Evolutionary conservation across 2,329 filamentous ascomycete genomes (phyloP).

Genomic region (Neoscytalidium dimidiatum): DNA sequence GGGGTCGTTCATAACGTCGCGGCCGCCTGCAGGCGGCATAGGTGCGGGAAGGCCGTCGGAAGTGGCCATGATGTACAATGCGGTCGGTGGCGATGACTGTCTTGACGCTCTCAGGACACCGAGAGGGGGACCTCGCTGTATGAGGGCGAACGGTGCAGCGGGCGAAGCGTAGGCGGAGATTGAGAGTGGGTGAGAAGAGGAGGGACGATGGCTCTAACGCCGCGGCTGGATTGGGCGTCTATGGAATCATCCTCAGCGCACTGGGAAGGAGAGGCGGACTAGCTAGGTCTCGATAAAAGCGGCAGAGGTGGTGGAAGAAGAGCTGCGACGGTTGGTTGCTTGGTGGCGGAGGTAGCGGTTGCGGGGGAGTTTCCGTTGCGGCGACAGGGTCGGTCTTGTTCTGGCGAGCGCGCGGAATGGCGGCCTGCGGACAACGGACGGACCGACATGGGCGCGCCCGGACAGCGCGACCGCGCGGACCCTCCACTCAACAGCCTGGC

Average conservation of each 20-base stretch:
- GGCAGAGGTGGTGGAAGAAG: neutral
- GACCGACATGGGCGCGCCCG: neutral
- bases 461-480: neutral
- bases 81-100: neutral
- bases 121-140: neutral
- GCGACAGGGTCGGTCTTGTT: neutral
- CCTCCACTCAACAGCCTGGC: neutral
- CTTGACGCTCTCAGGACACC: no score
- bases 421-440: neutral
- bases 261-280: neutral
- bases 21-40: neutral
- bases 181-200: neutral
- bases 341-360: neutral
- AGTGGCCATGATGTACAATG: slow-evolving; percentile 8
- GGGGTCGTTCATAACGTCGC: slow-evolving; percentile 61
- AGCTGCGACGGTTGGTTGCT: neutral
- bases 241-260: slow-evolving; percentile 18
- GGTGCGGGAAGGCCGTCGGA: neutral
- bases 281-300: neutral
- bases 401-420: neutral
- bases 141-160: neutral
- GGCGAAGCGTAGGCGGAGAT: neutral
- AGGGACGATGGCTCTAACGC: slow-evolving; percentile 2
- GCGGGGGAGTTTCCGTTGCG: neutral
- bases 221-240: neutral